Percentiles rank a stretch among this genome's conserved stretches.
Conservation (phyloP, 164 flowering plant genomes). For the Cinnamomum micranthum region DNA sequence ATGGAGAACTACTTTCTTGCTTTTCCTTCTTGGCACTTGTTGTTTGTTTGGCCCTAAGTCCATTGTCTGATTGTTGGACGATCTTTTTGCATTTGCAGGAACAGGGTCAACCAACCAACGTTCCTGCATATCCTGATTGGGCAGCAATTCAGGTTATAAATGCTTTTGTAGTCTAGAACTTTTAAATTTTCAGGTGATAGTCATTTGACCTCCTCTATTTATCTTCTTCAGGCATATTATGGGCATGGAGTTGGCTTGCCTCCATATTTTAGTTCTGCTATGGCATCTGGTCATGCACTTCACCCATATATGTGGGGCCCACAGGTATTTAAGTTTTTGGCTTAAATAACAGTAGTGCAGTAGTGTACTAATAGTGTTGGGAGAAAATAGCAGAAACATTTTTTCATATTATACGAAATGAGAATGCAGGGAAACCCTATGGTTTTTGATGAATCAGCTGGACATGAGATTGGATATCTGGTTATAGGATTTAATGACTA, state of each 20-base stretch:
- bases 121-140: slow-evolving; percentile 70
- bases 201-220: neutral
- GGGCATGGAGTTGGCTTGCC: slow-evolving; percentile 30
- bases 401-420: neutral
- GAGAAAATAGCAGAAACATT: neutral
- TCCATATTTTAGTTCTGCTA: slow-evolving; percentile 53
- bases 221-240: slow-evolving; percentile 36
- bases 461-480: neutral
- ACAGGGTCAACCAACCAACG: slow-evolving; percentile 27
- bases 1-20: neutral
- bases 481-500: neutral
- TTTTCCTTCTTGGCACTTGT: neutral
- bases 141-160: slow-evolving; percentile 59
- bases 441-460: neutral
- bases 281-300: slow-evolving; percentile 75
- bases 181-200: neutral
- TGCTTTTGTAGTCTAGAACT: neutral
- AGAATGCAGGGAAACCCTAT: neutral
- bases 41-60: slow-evolving; percentile 1
- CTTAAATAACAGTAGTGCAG: neutral
- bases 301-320: slow-evolving; percentile 89
- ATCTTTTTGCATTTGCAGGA: slow-evolving; percentile 49
- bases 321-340: slow-evolving; percentile 51
- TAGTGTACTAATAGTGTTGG: neutral
- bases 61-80: slow-evolving; percentile 10